phyloP scores from a whole-genome alignment of 371 early-diverging fungal genomes.

The Haplosporangium sp. region DNA sequence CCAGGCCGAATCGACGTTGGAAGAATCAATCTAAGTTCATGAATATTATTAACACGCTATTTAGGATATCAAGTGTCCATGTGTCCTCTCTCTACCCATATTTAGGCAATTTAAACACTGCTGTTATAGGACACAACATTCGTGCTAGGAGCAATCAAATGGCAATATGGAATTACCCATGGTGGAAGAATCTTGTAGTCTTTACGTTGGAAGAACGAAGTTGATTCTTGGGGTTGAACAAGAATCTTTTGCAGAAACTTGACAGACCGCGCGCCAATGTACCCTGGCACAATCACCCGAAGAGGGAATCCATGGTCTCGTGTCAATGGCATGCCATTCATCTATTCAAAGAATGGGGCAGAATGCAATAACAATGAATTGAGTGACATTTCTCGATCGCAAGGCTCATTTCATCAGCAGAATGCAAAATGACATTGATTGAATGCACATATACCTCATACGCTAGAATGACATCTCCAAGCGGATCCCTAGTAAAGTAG shows the following conservation, averaged over 20 bases:
- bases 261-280: constrained; percentile 88
- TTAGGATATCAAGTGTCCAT: not conserved
- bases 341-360: constrained; percentile 55
- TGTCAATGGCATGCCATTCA: constrained; percentile 83
- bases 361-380: not conserved
- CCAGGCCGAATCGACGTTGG: constrained; percentile 62
- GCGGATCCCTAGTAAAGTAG: constrained; percentile 72
- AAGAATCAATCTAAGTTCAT: constrained; percentile 12
- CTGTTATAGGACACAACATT: too few relatives aligned
- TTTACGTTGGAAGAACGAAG: constrained; percentile 76
- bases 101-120: too few relatives aligned
- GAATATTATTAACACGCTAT: too few relatives aligned
- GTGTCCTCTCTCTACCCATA: not conserved
- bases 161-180: constrained; percentile 46
- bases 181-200: constrained; percentile 88
- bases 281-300: constrained; percentile 88
- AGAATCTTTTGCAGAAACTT: constrained; percentile 78
- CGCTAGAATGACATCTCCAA: constrained; percentile 85
- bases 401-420: too few relatives aligned
- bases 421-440: too few relatives aligned
- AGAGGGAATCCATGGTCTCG: constrained; percentile 87
- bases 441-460: constrained; percentile 64
- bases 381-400: too few relatives aligned
- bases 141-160: not conserved
- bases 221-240: constrained; percentile 69